phyloP scores from a whole-genome alignment of 305 asterid species.

The Andrographis paniculata region DNA sequence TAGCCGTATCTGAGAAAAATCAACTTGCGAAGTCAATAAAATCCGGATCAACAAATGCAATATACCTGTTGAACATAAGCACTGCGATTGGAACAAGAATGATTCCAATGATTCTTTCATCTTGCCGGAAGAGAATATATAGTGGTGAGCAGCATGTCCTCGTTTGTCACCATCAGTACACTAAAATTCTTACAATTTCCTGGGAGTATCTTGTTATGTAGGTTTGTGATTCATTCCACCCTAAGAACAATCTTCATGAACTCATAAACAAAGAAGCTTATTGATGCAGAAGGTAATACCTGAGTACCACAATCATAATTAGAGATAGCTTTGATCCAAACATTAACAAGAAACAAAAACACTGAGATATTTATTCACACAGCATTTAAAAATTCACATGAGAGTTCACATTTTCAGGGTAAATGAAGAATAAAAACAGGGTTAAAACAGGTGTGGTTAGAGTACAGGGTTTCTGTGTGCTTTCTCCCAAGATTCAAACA shows the following conservation, averaged over 20 bases:
- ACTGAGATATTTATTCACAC: too few relatives aligned
- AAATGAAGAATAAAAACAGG: too few relatives aligned
- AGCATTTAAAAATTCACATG: background rate
- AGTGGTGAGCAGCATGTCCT: slow-evolving; percentile 1
- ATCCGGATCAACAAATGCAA: slow-evolving; percentile 2
- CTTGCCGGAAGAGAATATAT: slow-evolving; percentile 8
- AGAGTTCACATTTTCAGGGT: too few relatives aligned
- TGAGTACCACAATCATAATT: slow-evolving; percentile 20
- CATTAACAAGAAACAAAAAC: background rate
- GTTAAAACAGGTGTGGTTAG: too few relatives aligned
- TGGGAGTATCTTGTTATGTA: slow-evolving; percentile 5
- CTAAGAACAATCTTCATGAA: slow-evolving; percentile 79
- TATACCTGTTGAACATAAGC: background rate
- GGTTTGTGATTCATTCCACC: slow-evolving; percentile 39
- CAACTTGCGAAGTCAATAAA: background rate
- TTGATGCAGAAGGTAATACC: slow-evolving; percentile 82
- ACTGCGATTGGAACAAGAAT: background rate
- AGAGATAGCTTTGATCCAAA: slow-evolving; percentile 7
- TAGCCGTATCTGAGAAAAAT: slow-evolving; percentile 1
- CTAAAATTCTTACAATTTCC: slow-evolving; percentile 13
- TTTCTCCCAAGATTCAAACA: too few relatives aligned
- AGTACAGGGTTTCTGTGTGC: too few relatives aligned
- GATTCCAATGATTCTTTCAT: slow-evolving; percentile 2
- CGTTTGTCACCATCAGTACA: slow-evolving; percentile 11
- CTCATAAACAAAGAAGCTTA: slow-evolving; percentile 75